A percentile compares a stretch with the other conserved stretches of the same genome.
phyloP scores from a whole-genome alignment of 192 early-diverging fungal genomes.

The Phycomyces blakesleeanus region DNA sequence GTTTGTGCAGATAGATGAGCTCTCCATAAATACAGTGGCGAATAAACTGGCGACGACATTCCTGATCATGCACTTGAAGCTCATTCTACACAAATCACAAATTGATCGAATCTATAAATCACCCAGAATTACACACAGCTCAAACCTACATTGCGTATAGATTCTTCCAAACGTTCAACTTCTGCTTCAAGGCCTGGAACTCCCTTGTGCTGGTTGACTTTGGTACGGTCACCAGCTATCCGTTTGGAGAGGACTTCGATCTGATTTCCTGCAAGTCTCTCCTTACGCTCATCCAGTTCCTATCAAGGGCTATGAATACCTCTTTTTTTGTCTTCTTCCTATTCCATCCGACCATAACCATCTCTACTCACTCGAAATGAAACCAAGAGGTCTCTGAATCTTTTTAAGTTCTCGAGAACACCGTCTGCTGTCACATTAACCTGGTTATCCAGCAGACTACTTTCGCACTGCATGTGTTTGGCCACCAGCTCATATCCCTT shows the following conservation, averaged over 20 bases:
- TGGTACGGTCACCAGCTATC: conserved; percentile 45
- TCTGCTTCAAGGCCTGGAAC: conserved; percentile 42
- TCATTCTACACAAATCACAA: conserved; percentile 39
- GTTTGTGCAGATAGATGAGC: conserved; percentile 58
- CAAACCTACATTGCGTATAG: conserved; percentile 40
- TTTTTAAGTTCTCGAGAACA: conserved; percentile 59
- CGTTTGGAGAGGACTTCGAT: conserved; percentile 54
- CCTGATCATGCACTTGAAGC: conserved; percentile 44
- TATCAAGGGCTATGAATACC: too few relatives aligned
- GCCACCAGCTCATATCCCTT: conserved; percentile 49
- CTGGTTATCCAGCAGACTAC: conserved; percentile 39
- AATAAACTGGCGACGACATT: conserved; percentile 39
- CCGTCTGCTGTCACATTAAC: conserved; percentile 36
- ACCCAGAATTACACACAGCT: too few relatives aligned
- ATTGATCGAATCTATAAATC: too few relatives aligned
- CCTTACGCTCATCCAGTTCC: conserved; percentile 49
- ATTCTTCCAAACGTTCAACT: conserved; percentile 27
- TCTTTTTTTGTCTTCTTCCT: too few relatives aligned
- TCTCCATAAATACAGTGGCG: conserved; percentile 58
- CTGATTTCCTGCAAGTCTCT: conserved; percentile 40
- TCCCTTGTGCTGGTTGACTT: conserved; percentile 40
- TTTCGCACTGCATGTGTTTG: conserved; percentile 41
- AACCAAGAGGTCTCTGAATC: conserved; percentile 61
- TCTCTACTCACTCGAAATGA: conserved; percentile 46
- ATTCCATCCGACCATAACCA: too few relatives aligned